These are phyloP conservation scores for Coix lacrymajobi DNA, from an alignment of 176 grass and related monocot species.

Conservation along the genomic window DNA sequence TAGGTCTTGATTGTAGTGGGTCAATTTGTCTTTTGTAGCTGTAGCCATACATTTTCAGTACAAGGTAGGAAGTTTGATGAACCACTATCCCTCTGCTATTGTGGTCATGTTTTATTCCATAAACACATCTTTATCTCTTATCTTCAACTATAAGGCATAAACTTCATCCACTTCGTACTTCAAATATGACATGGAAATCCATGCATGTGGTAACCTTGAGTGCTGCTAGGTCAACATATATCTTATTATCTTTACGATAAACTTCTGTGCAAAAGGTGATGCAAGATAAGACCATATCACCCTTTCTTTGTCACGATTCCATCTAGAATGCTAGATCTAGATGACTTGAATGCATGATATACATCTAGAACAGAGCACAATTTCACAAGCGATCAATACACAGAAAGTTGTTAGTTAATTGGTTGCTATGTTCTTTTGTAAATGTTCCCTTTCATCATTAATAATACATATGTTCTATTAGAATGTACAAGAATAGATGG, in stretches of 20 bases:
- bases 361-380: background rate
- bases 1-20: background rate
- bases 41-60: background rate
- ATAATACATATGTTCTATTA: background rate
- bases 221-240: constrained; percentile 18
- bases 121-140: background rate
- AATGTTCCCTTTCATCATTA: background rate
- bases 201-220: background rate
- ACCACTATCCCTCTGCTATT: background rate
- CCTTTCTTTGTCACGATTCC: background rate
- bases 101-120: constrained; percentile 9
- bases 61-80: background rate
- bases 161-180: background rate
- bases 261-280: background rate
- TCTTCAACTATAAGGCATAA: constrained; percentile 1
- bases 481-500: background rate
- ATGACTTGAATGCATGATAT: background rate
- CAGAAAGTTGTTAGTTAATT: background rate
- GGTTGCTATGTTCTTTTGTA: background rate
- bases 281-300: background rate
- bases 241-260: background rate
- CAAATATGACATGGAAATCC: background rate
- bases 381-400: background rate
- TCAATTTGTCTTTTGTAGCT: constrained; percentile 9
- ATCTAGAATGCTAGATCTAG: background rate